Evolutionary conservation across 2,329 filamentous ascomycete species (phyloP).

Genomic region (Fusarium xyrophilum): DNA sequence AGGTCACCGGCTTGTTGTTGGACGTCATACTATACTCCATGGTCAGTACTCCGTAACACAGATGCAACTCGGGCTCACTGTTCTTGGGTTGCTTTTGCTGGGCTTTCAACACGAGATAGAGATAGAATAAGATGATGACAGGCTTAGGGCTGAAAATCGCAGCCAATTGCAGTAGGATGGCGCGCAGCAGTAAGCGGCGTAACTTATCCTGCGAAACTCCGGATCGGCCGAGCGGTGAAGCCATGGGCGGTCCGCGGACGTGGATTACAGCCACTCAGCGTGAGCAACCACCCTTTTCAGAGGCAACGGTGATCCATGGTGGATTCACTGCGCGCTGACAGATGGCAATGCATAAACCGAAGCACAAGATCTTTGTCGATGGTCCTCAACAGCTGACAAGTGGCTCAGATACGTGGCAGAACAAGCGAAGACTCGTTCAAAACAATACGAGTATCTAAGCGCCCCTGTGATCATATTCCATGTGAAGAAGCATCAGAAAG

Average conservation of each 20-base stretch:
- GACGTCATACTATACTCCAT: neutral
- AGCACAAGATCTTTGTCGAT: neutral
- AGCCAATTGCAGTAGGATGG: neutral
- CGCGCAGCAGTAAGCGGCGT: neutral
- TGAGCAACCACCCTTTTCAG: neutral
- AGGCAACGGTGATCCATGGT: slow-evolving; percentile 7
- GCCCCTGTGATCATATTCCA: neutral
- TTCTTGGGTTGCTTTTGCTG: neutral
- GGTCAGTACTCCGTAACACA: neutral
- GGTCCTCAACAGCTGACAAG: slow-evolving; percentile 11
- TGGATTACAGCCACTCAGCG: slow-evolving; percentile 1
- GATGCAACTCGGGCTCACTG: neutral
- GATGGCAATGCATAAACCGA: slow-evolving; percentile 18
- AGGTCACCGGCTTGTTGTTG: neutral
- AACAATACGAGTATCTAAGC: neutral
- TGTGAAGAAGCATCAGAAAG: neutral
- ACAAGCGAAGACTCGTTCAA: neutral
- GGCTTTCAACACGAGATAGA: neutral
- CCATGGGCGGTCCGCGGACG: neutral
- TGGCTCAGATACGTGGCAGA: slow-evolving; percentile 2
- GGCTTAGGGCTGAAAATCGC: slow-evolving; percentile 2
- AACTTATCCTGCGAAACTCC: neutral
- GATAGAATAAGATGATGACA: neutral
- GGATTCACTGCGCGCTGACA: slow-evolving; percentile 21
- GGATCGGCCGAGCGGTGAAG: slow-evolving; percentile 14